Evolutionary conservation across 495 filamentous ascomycete species (phyloP).

Genomic region (Podospora pseudopauciseta): DNA sequence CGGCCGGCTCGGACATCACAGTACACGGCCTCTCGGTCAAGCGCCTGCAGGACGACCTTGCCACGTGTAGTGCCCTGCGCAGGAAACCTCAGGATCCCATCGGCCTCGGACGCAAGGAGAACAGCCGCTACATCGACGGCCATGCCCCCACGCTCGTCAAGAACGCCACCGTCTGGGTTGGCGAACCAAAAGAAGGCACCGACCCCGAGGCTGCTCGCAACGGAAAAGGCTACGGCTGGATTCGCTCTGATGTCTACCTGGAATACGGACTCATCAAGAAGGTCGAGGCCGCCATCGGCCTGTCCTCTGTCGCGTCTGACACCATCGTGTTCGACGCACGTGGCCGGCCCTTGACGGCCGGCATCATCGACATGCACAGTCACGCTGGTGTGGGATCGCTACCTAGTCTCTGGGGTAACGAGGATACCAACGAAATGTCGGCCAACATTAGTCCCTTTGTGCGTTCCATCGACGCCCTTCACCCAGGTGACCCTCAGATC

Average conservation of each 20-base stretch:
- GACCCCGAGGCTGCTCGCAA: slow-evolving; percentile 40
- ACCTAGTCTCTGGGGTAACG: slow-evolving; percentile 39
- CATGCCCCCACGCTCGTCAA: slow-evolving; percentile 47
- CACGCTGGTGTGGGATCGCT: slow-evolving; percentile 50
- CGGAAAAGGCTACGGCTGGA: slow-evolving; percentile 46
- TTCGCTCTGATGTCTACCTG: slow-evolving; percentile 44
- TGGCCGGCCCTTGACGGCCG: slow-evolving; percentile 57
- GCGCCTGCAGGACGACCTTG: slow-evolving; percentile 39
- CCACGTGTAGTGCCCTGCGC: slow-evolving; percentile 37
- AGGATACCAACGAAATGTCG: slow-evolving; percentile 52
- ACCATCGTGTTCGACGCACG: slow-evolving; percentile 48
- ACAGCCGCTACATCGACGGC: slow-evolving; percentile 46
- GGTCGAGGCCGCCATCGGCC: slow-evolving; percentile 36
- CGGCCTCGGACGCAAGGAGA: slow-evolving; percentile 44
- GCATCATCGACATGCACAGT: slow-evolving; percentile 66
- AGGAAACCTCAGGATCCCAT: slow-evolving; percentile 43
- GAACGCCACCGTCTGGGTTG: slow-evolving; percentile 53
- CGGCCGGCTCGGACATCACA: slow-evolving; percentile 18
- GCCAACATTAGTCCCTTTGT: slow-evolving; percentile 55
- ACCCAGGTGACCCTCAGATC: slow-evolving; percentile 50
- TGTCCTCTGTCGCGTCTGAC: slow-evolving; percentile 30
- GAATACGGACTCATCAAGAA: slow-evolving; percentile 48
- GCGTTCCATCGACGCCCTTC: slow-evolving; percentile 54
- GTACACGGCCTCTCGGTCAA: slow-evolving; percentile 34
- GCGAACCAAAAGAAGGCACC: slow-evolving; percentile 44